Evolutionary conservation across 2,329 filamentous ascomycete species (phyloP), one percentile per base, ranked within the genome.

Genomic region (Cadophora luteo-olivacea): DNA sequence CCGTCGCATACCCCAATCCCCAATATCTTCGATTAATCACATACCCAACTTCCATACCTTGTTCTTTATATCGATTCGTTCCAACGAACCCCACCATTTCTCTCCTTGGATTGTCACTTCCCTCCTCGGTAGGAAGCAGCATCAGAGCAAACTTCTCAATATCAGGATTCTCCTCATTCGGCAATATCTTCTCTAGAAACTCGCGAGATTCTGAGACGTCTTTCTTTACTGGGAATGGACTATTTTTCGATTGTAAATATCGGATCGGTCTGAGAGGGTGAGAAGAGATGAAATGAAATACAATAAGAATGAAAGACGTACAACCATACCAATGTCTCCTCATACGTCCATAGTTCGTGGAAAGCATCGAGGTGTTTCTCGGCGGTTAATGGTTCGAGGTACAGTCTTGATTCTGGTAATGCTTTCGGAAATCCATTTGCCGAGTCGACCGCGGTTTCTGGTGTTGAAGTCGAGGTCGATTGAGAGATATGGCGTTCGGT

Each of bases 1-100:
- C 73, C 14, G 60, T 70, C 16, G 69, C 70, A 66, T 69, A 75
- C 24, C 73, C 73, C n/a, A 64, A 65, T 3, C 72, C 72, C 71
- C 74, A 75, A 62, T 71, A 75, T 11, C 62, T 24, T 3, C 51
- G 57, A 64, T 75, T 70, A 9, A 75, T 24, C 55, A 66, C 70
- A 66, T 75, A 76, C 1, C 74, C 73, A 0, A 65, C 67, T 58
- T 75, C 72, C 41, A 75, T 51, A 6, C 72, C 72, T 24, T 74
- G 66, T 7, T 58, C 65, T 32, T 63, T 19, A 65, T 68, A 65
- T 2, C 72, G 62, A 65, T 72, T 73, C 32, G 73, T 75, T 11
- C 24, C 70, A 1, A 67, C 69, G 12, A 66, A 70, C 3, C 74
- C 41, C 2, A 45, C 14, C 41, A 45, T 45, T 45, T 45, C 41